phyloP scores from a whole-genome alignment of 179 eudicot genomes.

The Pouteria campechiana region DNA sequence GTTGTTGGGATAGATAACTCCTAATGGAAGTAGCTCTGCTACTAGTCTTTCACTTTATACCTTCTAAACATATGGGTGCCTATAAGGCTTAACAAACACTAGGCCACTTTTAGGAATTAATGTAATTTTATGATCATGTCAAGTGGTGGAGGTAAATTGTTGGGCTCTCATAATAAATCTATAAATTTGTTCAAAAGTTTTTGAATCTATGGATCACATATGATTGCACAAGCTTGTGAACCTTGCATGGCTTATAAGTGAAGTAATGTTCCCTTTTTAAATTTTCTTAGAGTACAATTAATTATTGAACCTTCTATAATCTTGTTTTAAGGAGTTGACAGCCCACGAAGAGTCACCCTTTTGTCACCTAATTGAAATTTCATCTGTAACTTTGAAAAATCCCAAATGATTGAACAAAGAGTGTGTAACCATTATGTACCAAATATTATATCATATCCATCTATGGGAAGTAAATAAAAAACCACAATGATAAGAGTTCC shows the following conservation, averaged over 20 bases:
- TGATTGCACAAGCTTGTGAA: too few species aligned
- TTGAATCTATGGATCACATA: too few species aligned
- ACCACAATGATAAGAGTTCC: background rate
- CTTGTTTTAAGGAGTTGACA: background rate
- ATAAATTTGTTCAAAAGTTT: too few species aligned
- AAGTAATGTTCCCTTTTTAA: too few species aligned
- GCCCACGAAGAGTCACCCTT: background rate
- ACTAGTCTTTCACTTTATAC: background rate
- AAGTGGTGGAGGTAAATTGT: background rate
- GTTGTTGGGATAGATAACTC: background rate
- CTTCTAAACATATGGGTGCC: background rate
- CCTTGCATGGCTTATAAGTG: too few species aligned
- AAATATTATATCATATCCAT: background rate
- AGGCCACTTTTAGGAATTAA: background rate
- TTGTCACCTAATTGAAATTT: background rate
- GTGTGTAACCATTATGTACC: conserved; percentile 1
- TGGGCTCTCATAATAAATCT: background rate
- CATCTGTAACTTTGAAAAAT: conserved; percentile 1
- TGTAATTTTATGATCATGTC: background rate
- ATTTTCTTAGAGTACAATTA: too few species aligned
- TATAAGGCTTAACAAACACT: background rate
- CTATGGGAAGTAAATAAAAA: background rate
- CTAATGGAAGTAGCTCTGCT: background rate
- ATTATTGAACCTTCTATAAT: background rate
- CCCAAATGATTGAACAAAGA: background rate